phyloP scores from a whole-genome alignment of 495 filamentous ascomycete species.

The Astrothelium macrocarpum region DNA sequence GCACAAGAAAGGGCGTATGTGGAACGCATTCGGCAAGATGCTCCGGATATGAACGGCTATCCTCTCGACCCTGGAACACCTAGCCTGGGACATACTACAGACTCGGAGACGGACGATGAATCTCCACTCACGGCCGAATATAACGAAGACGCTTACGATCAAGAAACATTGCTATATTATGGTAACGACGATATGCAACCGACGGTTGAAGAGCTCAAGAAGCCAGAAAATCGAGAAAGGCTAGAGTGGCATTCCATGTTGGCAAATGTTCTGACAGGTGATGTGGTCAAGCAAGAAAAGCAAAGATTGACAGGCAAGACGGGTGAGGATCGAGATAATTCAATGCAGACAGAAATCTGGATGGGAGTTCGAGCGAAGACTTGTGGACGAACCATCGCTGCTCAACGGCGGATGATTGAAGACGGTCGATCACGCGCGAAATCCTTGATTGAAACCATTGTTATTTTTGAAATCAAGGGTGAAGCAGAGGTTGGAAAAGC shows the following conservation, averaged over 20 bases:
- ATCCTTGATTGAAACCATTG: slow-evolving; percentile 69
- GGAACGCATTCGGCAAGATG: slow-evolving; percentile 62
- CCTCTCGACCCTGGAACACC: slow-evolving; percentile 58
- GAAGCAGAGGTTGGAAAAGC: slow-evolving; percentile 85
- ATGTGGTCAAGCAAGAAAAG: slow-evolving; percentile 97
- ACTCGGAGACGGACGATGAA: slow-evolving; percentile 83
- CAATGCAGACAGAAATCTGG: slow-evolving; percentile 79
- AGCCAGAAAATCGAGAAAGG: slow-evolving; percentile 79
- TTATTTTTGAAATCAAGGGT: slow-evolving; percentile 86
- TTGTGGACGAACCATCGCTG: slow-evolving; percentile 71
- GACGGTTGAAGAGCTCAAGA: slow-evolving; percentile 77
- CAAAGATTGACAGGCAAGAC: slow-evolving; percentile 78
- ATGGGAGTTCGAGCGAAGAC: slow-evolving; percentile 71
- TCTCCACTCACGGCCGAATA: slow-evolving; percentile 77
- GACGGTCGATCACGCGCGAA: slow-evolving; percentile 42
- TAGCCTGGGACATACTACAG: slow-evolving; percentile 53
- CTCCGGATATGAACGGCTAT: slow-evolving; percentile 53
- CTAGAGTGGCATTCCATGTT: slow-evolving; percentile 98
- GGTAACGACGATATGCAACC: slow-evolving; percentile 78
- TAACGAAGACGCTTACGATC: slow-evolving; percentile 78
- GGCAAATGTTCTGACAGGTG: slow-evolving; percentile 86
- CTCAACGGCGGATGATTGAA: slow-evolving; percentile 46
- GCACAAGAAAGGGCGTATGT: slow-evolving; percentile 79
- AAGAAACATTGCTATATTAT: slow-evolving; percentile 86
- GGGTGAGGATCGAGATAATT: slow-evolving; percentile 62